Base-by-base conservation (phyloP, 2,329 filamentous ascomycete genomes). In the Epichloe typhina region DNA sequence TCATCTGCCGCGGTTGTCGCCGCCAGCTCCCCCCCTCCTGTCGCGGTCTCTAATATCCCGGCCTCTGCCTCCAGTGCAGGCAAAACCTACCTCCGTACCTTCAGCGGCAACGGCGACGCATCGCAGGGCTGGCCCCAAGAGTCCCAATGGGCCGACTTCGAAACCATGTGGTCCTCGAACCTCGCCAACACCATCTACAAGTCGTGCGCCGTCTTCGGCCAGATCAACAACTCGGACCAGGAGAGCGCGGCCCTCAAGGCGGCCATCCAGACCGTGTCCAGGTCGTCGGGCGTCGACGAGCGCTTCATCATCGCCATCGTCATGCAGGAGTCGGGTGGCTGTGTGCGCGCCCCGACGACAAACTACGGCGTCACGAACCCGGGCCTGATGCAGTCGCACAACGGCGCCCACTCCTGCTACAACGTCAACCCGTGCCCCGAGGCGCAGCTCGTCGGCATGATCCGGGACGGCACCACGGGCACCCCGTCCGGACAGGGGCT, bases 241-340 rank as follows among this genome's bases (percentile, higher is more conserved):
- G 47, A 49, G 21, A 49, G 23, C 42, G 31, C 7, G 13, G 50
- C 49, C 49, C 61, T 71, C 50, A 61, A 59, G 44, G 50, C 56
- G 35, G 58, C 60, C 46, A 70, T 72, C 52, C 52, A 62, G 46
- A 46, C 55, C 8, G 62, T 68, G 12, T 58, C 66, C 6, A 43
- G 48, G 11, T 43, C 51, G 8, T 55, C 58, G 0, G 54, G 57
- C 17, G 57, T 72, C 31, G 69, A 72, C 53, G 52, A 59, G 40
- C 67, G 70, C 47, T 69, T 70, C 52, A 69, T 73, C 55, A 59
- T 73, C n/a, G 65, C 68, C 21, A 60, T 72, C 52, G 55, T 72
- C 39, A 64, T 72, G 61, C 70, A 72, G 55, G 70, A 73, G 55
- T 68, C 64, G 55, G 64, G 64, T 51, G 70, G 70, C 49, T 72